Base-by-base conservation (phyloP, 441 rosid genomes). In the Adansonia gregorii region DNA sequence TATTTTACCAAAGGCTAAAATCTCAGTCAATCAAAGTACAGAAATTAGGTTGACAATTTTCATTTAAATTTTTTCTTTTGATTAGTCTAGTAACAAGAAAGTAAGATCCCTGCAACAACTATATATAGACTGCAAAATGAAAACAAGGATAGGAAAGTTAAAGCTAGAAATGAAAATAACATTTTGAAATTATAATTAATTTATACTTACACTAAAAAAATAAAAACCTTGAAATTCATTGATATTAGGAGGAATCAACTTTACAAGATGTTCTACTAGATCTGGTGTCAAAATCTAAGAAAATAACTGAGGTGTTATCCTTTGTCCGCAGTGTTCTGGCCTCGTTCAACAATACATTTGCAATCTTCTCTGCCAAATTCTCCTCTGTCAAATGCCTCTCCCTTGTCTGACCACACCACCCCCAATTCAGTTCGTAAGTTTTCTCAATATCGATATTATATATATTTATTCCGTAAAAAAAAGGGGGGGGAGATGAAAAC, bases 231-330 rank as follows among this genome's bases (percentile, higher is more conserved):
- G 7, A 24, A 56, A 75, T 27, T 27, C 11, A 24, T 71, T 75
- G 74, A 81, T 73, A 84, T 85, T 78, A 87, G 12, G 89, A 76
- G 74, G 69, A 83, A 74, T 73, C 86, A 74, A 63, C 85, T 84
- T 78, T 81, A 88, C 84, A 85, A 4, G 80, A 64, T 87, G 55
- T 79, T 79, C 84, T 83, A 78, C 84, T 82, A 55, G 80, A 82
- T 75, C 74, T 78, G 76, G 83, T 78, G 72, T 86, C 90, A 76
- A 97, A 90, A 83, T 91, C 98, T 88, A 97, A 82, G 90, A 87
- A 91, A 79, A 97, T 80, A 86, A 97, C 80, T 58, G 98, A 90
- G 81, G 98, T 93, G 81, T 97, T 94, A 86, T 97, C 98, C 88
- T 94, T 94, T 52, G 99, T 97, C 74, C 97, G 93, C 86, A 85